phyloP scores from a whole-genome alignment of 2,329 filamentous ascomycete genomes.

The Penicillium sp. region DNA sequence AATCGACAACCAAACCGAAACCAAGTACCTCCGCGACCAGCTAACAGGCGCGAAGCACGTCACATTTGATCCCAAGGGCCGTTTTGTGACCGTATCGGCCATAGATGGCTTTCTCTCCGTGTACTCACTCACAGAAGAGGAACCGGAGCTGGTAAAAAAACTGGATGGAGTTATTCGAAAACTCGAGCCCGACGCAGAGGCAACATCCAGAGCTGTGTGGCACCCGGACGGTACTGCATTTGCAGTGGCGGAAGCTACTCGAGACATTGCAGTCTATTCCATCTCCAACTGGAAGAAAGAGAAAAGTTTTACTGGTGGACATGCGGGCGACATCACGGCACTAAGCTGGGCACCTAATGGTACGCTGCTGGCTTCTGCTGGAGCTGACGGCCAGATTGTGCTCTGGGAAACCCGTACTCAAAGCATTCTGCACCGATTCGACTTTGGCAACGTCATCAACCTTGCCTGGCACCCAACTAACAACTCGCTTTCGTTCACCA shows the following conservation, averaged over 20 bases:
- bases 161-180: slow-evolving; percentile 82
- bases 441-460: slow-evolving; percentile 81
- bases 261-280: slow-evolving; percentile 85
- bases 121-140: slow-evolving; percentile 76
- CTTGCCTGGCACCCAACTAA: slow-evolving; percentile 87
- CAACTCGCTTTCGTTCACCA: slow-evolving; percentile 89
- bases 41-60: slow-evolving; percentile 86
- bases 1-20: slow-evolving; percentile 71
- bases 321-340: slow-evolving; percentile 81
- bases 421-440: slow-evolving; percentile 72
- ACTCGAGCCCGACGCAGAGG: slow-evolving; percentile 74
- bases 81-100: slow-evolving; percentile 75
- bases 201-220: slow-evolving; percentile 76
- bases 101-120: slow-evolving; percentile 88
- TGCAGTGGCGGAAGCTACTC: slow-evolving; percentile 76
- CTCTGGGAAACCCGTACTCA: slow-evolving; percentile 92
- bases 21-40: slow-evolving; percentile 81
- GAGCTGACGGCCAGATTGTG: slow-evolving; percentile 49
- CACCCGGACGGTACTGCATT: slow-evolving; percentile 94
- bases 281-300: slow-evolving; percentile 87
- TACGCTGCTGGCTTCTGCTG: slow-evolving; percentile 70
- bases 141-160: slow-evolving; percentile 78
- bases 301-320: slow-evolving; percentile 73
- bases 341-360: slow-evolving; percentile 94
- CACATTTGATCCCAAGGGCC: slow-evolving; percentile 78